Evolutionary conservation across 2,329 filamentous ascomycete species (phyloP).

Genomic region (Ceratocystis lukuohia): DNA sequence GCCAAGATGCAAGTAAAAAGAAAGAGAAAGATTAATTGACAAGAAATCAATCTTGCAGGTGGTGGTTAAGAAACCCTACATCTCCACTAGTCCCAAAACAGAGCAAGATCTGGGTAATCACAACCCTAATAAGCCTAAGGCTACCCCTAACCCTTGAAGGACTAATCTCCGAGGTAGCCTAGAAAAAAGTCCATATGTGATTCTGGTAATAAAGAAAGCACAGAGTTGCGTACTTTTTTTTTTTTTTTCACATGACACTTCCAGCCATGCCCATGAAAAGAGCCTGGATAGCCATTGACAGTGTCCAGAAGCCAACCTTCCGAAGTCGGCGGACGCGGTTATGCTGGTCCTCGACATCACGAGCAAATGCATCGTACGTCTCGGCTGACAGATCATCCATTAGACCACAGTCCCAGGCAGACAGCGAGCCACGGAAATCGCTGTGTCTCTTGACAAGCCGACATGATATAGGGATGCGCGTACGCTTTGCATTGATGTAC

Average conservation of each 20-base stretch:
- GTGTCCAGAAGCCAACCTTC: slow-evolving; percentile 92
- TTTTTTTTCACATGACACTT: slow-evolving; percentile 42
- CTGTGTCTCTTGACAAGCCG: slow-evolving; percentile 77
- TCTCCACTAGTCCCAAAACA: slow-evolving; percentile 8
- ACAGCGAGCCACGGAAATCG: slow-evolving; percentile 95
- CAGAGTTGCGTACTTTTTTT: not conserved
- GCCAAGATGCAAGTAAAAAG: slow-evolving; percentile 4
- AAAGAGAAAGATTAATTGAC: slow-evolving; percentile 1
- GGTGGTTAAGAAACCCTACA: not conserved
- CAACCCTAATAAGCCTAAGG: not conserved
- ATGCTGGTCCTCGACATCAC: slow-evolving; percentile 80
- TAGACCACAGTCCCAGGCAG: slow-evolving; percentile 79
- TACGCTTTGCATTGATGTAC: slow-evolving; percentile 90
- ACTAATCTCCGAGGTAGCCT: not conserved
- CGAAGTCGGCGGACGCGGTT: slow-evolving; percentile 75
- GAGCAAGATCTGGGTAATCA: not conserved
- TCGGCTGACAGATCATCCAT: slow-evolving; percentile 90
- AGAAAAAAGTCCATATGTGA: too few species aligned
- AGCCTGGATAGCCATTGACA: slow-evolving; percentile 83
- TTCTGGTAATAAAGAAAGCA: not conserved
- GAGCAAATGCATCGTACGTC: slow-evolving; percentile 87
- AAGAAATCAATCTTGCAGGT: slow-evolving; percentile 5
- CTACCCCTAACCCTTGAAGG: not conserved
- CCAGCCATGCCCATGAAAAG: slow-evolving; percentile 91
- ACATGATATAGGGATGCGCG: slow-evolving; percentile 91